Conservation (phyloP, 2,329 filamentous ascomycete genomes). For the Calonectria naviculata region DNA sequence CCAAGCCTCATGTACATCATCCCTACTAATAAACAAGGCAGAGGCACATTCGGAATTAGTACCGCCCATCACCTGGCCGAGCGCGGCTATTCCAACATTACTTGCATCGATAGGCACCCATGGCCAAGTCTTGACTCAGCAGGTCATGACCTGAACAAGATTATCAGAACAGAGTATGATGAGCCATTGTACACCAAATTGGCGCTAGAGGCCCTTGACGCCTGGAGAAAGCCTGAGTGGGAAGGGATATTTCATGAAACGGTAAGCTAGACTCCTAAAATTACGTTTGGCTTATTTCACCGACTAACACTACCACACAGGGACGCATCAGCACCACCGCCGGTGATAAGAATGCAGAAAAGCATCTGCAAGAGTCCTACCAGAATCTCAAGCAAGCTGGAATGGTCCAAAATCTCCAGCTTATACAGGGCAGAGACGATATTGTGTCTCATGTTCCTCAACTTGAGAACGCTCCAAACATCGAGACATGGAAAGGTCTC, state of each 20-base stretch:
- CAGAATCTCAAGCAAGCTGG: slow-evolving; percentile 16
- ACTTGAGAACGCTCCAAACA: slow-evolving; percentile 5
- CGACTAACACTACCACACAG: background rate
- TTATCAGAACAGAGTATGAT: slow-evolving; percentile 23
- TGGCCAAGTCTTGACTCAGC: slow-evolving; percentile 33
- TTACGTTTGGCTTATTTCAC: too few relatives aligned
- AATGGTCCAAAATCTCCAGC: slow-evolving; percentile 4
- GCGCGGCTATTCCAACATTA: slow-evolving; percentile 28
- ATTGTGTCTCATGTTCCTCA: slow-evolving; percentile 18
- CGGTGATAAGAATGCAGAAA: slow-evolving; percentile 11
- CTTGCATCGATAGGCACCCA: slow-evolving; percentile 30
- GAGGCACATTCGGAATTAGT: slow-evolving; percentile 24
- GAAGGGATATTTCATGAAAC: slow-evolving; percentile 27
- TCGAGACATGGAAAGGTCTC: slow-evolving; percentile 20
- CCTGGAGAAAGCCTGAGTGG: slow-evolving; percentile 24
- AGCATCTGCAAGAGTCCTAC: slow-evolving; percentile 14
- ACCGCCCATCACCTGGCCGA: slow-evolving; percentile 17
- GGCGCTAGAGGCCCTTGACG: slow-evolving; percentile 19
- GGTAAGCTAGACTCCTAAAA: background rate
- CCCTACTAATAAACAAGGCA: background rate
- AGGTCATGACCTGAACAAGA: slow-evolving; percentile 33
- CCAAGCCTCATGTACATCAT: background rate
- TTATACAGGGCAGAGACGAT: slow-evolving; percentile 13
- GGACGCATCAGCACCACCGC: slow-evolving; percentile 21
- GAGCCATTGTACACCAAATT: slow-evolving; percentile 21